phyloP scores from a whole-genome alignment of 805 yeast genomes.

The Saccharomycopsis guyanensis region DNA sequence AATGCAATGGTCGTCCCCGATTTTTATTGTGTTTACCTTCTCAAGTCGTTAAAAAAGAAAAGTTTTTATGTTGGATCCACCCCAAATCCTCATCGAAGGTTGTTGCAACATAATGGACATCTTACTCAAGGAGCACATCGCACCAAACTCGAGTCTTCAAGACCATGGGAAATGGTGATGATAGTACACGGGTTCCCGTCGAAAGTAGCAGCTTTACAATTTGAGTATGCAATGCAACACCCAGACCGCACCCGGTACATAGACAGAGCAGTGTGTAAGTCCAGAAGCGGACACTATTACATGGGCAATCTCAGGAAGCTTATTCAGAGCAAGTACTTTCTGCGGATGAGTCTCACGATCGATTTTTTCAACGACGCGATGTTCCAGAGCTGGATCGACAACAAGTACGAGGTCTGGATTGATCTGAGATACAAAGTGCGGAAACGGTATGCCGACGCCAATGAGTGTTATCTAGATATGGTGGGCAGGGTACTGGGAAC shows the following conservation, averaged over 20 bases:
- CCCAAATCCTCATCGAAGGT: slow-evolving; percentile 60
- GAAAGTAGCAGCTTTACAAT: slow-evolving; percentile 61
- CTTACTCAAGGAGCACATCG: slow-evolving; percentile 62
- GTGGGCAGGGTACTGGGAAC: background rate
- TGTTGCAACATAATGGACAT: slow-evolving; percentile 76
- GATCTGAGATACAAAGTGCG: background rate
- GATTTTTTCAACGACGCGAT: slow-evolving; percentile 34
- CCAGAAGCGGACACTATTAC: slow-evolving; percentile 37
- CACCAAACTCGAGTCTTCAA: slow-evolving; percentile 46
- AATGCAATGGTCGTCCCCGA: slow-evolving; percentile 25
- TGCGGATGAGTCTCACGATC: slow-evolving; percentile 37
- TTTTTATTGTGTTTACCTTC: slow-evolving; percentile 66
- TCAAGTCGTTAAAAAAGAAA: slow-evolving; percentile 49
- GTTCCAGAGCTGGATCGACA: slow-evolving; percentile 30
- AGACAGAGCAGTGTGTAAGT: slow-evolving; percentile 27
- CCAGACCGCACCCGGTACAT: slow-evolving; percentile 59
- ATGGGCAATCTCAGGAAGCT: slow-evolving; percentile 42
- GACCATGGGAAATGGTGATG: slow-evolving; percentile 71
- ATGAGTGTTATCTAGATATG: slow-evolving; percentile 2
- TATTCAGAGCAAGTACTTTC: slow-evolving; percentile 36
- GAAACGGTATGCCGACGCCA: slow-evolving; percentile 4
- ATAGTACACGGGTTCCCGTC: slow-evolving; percentile 68
- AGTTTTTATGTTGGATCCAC: slow-evolving; percentile 78
- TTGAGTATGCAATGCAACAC: slow-evolving; percentile 85
- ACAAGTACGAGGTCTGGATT: slow-evolving; percentile 26